phyloP scores from a whole-genome alignment of 306 rosid genomes.

The Calophaca sinica region DNA sequence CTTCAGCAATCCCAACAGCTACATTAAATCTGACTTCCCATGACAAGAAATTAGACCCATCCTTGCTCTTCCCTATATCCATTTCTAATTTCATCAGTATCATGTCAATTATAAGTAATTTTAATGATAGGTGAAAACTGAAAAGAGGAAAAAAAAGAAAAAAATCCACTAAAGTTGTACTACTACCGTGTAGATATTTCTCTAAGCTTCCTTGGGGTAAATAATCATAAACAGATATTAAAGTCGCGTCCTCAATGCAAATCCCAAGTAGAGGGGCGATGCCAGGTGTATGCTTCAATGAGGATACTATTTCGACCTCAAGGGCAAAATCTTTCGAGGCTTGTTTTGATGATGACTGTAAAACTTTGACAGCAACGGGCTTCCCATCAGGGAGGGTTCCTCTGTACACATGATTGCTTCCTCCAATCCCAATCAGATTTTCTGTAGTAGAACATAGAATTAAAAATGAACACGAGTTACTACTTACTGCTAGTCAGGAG shows the following conservation, averaged over 20 bases:
- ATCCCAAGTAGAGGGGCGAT: slow-evolving; percentile 70
- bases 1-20: slow-evolving; percentile 80
- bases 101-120: slow-evolving; percentile 18
- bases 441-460: slow-evolving; percentile 33
- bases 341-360: slow-evolving; percentile 59
- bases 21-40: slow-evolving; percentile 77
- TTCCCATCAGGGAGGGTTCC: slow-evolving; percentile 75
- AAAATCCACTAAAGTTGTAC: not conserved
- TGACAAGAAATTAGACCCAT: slow-evolving; percentile 50
- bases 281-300: slow-evolving; percentile 55
- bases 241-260: slow-evolving; percentile 53
- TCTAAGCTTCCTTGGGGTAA: slow-evolving; percentile 79
- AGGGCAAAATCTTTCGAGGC: slow-evolving; percentile 63
- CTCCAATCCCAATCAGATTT: slow-evolving; percentile 59
- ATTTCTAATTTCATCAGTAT: slow-evolving; percentile 41
- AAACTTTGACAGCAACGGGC: slow-evolving; percentile 79
- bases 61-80: slow-evolving; percentile 57
- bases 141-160: not conserved
- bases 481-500: not conserved
- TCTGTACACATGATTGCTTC: slow-evolving; percentile 77
- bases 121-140: slow-evolving; percentile 1
- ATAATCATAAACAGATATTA: slow-evolving; percentile 75
- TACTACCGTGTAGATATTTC: slow-evolving; percentile 70
- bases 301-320: slow-evolving; percentile 69
- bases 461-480: too few relatives aligned